These are phyloP conservation scores for Agaricus sinodeliciosus DNA, from an alignment of 768 basidiomycete genomes.

Conservation along the genomic window DNA sequence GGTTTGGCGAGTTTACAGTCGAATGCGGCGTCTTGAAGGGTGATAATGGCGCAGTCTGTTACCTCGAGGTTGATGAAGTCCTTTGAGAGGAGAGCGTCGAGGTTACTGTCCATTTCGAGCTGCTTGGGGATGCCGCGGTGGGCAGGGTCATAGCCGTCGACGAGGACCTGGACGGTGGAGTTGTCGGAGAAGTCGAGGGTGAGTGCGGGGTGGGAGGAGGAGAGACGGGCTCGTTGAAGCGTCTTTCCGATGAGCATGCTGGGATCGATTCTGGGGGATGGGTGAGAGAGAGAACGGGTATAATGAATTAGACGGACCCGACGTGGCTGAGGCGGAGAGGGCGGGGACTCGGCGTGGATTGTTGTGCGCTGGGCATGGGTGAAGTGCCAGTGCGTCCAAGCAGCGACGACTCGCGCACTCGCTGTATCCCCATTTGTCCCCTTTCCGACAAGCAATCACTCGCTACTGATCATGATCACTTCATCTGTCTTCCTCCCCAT, in stretches of 20 bases:
- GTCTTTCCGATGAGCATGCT: conserved; percentile 36
- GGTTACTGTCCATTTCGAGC: conserved; percentile 46
- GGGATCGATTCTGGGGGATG: conserved; percentile 31
- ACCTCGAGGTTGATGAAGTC: conserved; percentile 33
- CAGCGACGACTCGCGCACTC: too few relatives aligned
- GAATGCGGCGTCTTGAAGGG: conserved; percentile 54
- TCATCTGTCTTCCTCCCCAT: conserved; percentile 16
- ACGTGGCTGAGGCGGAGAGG: conserved; percentile 26
- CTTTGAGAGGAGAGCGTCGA: conserved; percentile 29
- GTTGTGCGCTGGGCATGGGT: neutral
- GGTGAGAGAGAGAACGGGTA: neutral
- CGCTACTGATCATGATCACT: conserved; percentile 21
- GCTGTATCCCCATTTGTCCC: conserved; percentile 20
- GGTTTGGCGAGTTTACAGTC: conserved; percentile 26
- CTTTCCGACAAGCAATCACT: conserved; percentile 18
- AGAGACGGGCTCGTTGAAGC: conserved; percentile 32
- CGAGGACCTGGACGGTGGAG: conserved; percentile 41
- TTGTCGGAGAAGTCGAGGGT: conserved; percentile 42
- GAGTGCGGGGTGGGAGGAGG: conserved; percentile 36
- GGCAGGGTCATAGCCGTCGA: conserved; percentile 56
- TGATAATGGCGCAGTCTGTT: conserved; percentile 46
- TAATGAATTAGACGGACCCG: conserved; percentile 17
- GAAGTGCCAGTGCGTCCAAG: conserved; percentile 7
- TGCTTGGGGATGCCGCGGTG: conserved; percentile 52
- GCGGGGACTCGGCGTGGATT: conserved; percentile 14